phyloP scores from a whole-genome alignment of 2,329 filamentous ascomycete species.

The Sclerotinia sclerotiorum region DNA sequence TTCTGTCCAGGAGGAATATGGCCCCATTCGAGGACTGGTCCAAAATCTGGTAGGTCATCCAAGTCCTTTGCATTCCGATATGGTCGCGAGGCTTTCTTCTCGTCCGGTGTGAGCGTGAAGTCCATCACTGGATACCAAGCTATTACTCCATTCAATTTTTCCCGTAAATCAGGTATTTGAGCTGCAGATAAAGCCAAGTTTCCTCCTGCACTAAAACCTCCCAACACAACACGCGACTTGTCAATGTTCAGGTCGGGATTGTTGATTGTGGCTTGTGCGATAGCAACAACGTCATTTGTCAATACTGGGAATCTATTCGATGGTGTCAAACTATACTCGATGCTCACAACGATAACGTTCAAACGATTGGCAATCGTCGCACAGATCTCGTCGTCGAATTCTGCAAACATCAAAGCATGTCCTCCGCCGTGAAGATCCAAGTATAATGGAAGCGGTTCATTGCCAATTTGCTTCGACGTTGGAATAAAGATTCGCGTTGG shows the following conservation, averaged over 20 bases:
- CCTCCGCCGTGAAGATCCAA: slow-evolving; percentile 55
- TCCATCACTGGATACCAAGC: slow-evolving; percentile 49
- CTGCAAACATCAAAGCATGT: slow-evolving; percentile 47
- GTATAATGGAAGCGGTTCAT: slow-evolving; percentile 44
- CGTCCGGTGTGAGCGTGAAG: slow-evolving; percentile 39
- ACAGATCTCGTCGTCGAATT: slow-evolving; percentile 51
- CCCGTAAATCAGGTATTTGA: slow-evolving; percentile 43
- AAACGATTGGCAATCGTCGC: slow-evolving; percentile 45
- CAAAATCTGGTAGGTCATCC: slow-evolving; percentile 28
- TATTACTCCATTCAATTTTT: slow-evolving; percentile 43
- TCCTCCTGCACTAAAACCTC: slow-evolving; percentile 53
- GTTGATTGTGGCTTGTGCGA: slow-evolving; percentile 45
- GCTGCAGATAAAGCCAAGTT: slow-evolving; percentile 48
- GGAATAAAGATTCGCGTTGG: slow-evolving; percentile 46
- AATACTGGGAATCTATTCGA: slow-evolving; percentile 46
- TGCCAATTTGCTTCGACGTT: slow-evolving; percentile 39
- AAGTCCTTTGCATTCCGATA: slow-evolving; percentile 37
- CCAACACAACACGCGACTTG: slow-evolving; percentile 44
- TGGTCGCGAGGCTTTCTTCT: slow-evolving; percentile 39
- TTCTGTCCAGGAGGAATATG: slow-evolving; percentile 34
- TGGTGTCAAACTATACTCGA: slow-evolving; percentile 53
- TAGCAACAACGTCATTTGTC: slow-evolving; percentile 48
- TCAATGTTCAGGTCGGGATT: slow-evolving; percentile 51
- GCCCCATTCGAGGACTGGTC: slow-evolving; percentile 32
- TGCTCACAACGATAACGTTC: slow-evolving; percentile 47